phyloP scores from a whole-genome alignment of 495 filamentous ascomycete genomes.

The Pseudomonodictys pantanalensis region DNA sequence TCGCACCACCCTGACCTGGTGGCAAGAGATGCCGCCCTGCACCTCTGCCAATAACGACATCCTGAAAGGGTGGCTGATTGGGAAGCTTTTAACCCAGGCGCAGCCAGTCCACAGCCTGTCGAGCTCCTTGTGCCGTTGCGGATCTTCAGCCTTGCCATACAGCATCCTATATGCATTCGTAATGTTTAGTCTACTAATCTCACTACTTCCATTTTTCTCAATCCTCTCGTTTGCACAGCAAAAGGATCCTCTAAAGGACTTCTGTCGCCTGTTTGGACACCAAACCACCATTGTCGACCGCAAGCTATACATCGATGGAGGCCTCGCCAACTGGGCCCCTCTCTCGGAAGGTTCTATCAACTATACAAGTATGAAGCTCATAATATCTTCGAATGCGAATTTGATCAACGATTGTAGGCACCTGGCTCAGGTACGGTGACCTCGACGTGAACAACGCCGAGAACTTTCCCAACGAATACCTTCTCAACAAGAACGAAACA shows the following conservation, averaged over 20 bases:
- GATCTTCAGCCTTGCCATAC: too few species aligned
- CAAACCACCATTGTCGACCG: conserved; percentile 23
- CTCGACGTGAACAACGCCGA: conserved; percentile 2
- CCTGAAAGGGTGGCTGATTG: too few species aligned
- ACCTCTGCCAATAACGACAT: neutral
- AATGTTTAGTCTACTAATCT: neutral
- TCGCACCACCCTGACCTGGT: neutral
- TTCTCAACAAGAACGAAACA: conserved; percentile 48
- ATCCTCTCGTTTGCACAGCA: conserved; percentile 6
- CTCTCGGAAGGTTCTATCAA: conserved; percentile 8
- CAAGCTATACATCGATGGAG: conserved; percentile 23
- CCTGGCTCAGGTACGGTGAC: conserved; percentile 2
- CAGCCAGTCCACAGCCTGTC: too few species aligned
- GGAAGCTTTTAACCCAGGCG: too few species aligned
- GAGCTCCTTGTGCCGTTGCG: too few species aligned
- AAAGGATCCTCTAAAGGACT: conserved; percentile 24
- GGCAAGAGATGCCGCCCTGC: neutral
- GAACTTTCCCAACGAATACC: conserved; percentile 48
- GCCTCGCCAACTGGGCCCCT: conserved; percentile 17
- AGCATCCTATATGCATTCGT: neutral
- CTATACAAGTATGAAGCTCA: conserved; percentile 13
- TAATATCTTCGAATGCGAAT: neutral
- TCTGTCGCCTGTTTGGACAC: conserved; percentile 18
- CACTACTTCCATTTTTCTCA: neutral
- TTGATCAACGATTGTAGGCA: neutral